These are phyloP conservation scores for Tetrapyrgos nigripes DNA, from an alignment of 1,284 basidiomycete species.

Conservation along the genomic window DNA sequence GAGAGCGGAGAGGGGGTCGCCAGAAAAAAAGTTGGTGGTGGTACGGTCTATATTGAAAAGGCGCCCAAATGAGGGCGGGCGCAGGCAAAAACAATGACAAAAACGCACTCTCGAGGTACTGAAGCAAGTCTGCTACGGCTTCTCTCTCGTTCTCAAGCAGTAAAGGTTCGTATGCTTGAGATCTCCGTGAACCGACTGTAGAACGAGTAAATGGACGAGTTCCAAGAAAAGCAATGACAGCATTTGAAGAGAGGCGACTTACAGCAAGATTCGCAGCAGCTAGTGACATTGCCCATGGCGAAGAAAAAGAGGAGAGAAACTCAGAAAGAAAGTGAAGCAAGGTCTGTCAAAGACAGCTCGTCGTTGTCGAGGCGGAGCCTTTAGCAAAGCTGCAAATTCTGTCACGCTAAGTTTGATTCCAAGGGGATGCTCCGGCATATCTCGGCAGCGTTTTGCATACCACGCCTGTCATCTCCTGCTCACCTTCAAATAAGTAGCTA, in stretches of 20 bases:
- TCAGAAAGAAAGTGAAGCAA: neutral
- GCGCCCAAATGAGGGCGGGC: conserved; percentile 21
- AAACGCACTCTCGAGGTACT: conserved; percentile 94
- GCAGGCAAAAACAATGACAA: conserved; percentile 3
- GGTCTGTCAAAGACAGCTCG: neutral
- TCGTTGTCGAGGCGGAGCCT: neutral
- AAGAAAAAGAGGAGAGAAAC: conserved; percentile 1
- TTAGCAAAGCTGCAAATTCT: neutral
- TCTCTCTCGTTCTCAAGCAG: conserved; percentile 98
- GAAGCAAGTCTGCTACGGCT: conserved; percentile 96
- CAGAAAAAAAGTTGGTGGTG: conserved; percentile 95
- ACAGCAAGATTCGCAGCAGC: conserved; percentile 85
- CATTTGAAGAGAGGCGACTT: conserved; percentile 37
- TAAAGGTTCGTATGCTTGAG: conserved; percentile 91
- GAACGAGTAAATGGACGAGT: conserved; percentile 13
- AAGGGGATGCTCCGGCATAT: neutral
- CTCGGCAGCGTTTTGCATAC: no score
- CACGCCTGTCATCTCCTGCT: neutral
- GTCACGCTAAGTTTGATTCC: neutral
- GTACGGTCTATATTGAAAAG: conserved; percentile 74
- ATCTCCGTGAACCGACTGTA: conserved; percentile 78
- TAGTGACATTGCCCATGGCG: conserved; percentile 61
- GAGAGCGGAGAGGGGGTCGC: conserved; percentile 90
- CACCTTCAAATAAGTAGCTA: neutral
- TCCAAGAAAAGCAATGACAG: conserved; percentile 18